Evolutionary conservation across 1,284 basidiomycete genomes (phyloP).

Genomic region (Microstroma glucosiphilum): DNA sequence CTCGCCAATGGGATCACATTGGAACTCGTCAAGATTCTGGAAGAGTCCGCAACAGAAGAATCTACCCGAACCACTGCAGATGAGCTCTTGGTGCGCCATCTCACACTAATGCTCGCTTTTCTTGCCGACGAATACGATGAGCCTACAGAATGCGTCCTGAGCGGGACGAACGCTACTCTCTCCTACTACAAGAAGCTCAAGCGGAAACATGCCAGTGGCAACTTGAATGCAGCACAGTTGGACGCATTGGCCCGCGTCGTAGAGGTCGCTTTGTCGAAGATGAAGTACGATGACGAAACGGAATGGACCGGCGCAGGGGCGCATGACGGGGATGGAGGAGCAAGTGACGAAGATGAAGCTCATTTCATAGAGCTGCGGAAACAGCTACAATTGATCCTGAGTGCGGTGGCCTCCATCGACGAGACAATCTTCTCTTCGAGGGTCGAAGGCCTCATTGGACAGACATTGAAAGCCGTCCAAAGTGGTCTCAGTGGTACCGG

Average conservation of each 20-base stretch:
- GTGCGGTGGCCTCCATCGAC: slow-evolving; percentile 73
- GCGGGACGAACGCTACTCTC: slow-evolving; percentile 35
- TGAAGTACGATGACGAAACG: slow-evolving; percentile 59
- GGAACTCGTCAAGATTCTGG: slow-evolving; percentile 73
- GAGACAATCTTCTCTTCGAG: slow-evolving; percentile 70
- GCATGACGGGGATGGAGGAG: slow-evolving; percentile 66
- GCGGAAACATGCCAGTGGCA: slow-evolving; percentile 18
- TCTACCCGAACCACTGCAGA: slow-evolving; percentile 66
- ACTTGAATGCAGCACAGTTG: background rate
- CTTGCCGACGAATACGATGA: slow-evolving; percentile 69
- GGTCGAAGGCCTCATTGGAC: slow-evolving; percentile 65
- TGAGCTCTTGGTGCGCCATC: slow-evolving; percentile 62
- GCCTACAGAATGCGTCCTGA: slow-evolving; percentile 40
- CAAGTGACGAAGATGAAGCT: slow-evolving; percentile 54
- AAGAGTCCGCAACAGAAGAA: slow-evolving; percentile 60
- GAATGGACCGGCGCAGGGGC: slow-evolving; percentile 63
- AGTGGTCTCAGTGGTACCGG: slow-evolving; percentile 55
- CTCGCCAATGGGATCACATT: slow-evolving; percentile 75
- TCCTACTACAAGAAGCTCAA: slow-evolving; percentile 45
- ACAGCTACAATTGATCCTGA: slow-evolving; percentile 71
- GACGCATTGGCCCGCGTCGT: slow-evolving; percentile 64
- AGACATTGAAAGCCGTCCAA: slow-evolving; percentile 64
- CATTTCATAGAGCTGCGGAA: slow-evolving; percentile 81
- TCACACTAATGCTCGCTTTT: slow-evolving; percentile 80
- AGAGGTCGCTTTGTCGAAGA: slow-evolving; percentile 72